Evolutionary conservation across 805 yeast genomes (phyloP), one percentile per base, ranked within the genome.

Genomic region (Ascoidea rubescens): DNA sequence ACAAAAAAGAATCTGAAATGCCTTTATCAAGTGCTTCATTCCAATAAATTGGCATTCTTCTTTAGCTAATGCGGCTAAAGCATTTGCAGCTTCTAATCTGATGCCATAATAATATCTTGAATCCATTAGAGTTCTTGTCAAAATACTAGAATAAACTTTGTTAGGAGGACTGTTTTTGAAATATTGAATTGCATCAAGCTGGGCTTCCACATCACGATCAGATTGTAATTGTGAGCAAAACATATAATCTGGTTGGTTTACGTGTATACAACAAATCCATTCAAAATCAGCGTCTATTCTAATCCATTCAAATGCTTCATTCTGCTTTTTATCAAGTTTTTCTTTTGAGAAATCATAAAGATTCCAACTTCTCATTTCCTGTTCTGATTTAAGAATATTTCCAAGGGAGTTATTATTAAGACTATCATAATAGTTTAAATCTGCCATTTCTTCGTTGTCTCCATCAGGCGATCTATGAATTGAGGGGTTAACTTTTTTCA

Each of bases 241-340:
- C 97, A 93, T 93, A 62, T 88, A 85, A 60, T 89, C 97, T 0
- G 96, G 95, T 66, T 90, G 96, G 58, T 82, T 87, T 42, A 93
- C 79, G 54, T 80, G 74, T 28, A 87, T 71, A 57, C 78, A 79
- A 55, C 95, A 87, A 50, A 93, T 84, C 99, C 99, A 93, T 64
- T 93, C 99, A 60, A 84, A 86, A 64, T 93, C 99, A 0, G 97
- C 90, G 67, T 93, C 99, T n/a, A 91, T 87, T 59, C 99, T 74
- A 45, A 93, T 74, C 99, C 99, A 93, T 61, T 93, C 99, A 66
- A 89, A 93, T 0, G 96, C 96, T 60, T 91, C 97, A 59, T 79
- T 80, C 28, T 78, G 72, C 70, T 79, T 72, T 46, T 70, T 69
- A 46, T 82, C 89, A 54, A 82, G 90, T 50, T 83, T 89, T 33